Base-by-base conservation (phyloP, 768 basidiomycete genomes). In the Daedalea quercina region DNA sequence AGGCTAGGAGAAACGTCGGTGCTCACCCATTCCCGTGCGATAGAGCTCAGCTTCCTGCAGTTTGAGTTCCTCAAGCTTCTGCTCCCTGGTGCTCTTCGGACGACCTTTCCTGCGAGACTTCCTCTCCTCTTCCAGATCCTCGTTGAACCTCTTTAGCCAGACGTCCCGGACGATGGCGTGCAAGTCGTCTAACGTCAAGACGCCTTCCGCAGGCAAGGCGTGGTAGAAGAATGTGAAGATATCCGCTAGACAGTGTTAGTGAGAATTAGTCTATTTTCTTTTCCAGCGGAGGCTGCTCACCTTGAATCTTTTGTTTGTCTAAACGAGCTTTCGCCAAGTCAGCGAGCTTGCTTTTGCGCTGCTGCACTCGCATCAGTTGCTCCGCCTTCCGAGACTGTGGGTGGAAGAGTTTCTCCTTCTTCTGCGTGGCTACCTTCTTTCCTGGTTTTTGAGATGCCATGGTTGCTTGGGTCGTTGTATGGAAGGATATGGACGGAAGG, bases 351-450 rank as follows among this genome's bases (percentile, higher is more conserved):
- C 75, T 74, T 59, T 87, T 88, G 55, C 90, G 77, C 35, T 87
- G 65, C 22, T 83, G 79, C 52, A 79, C 75, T 20, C 89, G 79
- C 15, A 78, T 73, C 13, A 90, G 73, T 62, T 91, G 89, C 12
- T 76, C 81, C 2, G 90, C 90, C 70, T 92, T 93, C 55, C 90
- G 77, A 20, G 90, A 93, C 44, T 84, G 75, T 3, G 90, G 90
- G 64, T 93, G 90, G 57, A 85, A 86, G 9, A 91, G 59, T 61
- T 92, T 92, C 63, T 89, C 87, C 69, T 82, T 87, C 67, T 82
- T 87, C 28, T 62, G 65, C 3, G 63, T 53, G 47, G 64, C 65
- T 23, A 56, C 49, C 55, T 67, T 68, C 31, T 54, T 61, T 47
- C 58, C 34, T 15, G 66, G 51, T 57, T 76, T 73, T 35, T 68